Conservation (phyloP, 2,329 filamentous ascomycete species). For the Fusarium citri region DNA sequence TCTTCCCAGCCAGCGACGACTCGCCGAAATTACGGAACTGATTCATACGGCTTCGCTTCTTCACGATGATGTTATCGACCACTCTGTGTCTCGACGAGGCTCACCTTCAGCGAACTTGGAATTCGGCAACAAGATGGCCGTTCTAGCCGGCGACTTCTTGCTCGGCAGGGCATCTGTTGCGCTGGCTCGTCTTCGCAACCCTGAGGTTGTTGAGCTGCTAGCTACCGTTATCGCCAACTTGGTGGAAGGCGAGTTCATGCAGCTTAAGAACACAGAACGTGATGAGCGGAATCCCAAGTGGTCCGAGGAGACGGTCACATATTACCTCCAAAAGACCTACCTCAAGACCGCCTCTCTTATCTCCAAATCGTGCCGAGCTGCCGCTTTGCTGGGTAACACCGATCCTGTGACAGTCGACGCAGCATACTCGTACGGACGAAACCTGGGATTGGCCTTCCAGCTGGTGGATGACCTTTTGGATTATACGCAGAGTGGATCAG, state of each 20-base stretch:
- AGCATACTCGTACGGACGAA: constrained; percentile 92
- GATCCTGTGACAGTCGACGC: constrained; percentile 85
- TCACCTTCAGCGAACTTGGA: constrained; percentile 90
- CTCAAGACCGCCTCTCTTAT: constrained; percentile 96
- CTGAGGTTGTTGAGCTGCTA: constrained; percentile 93
- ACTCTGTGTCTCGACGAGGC: constrained; percentile 85
- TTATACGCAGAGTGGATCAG: constrained; percentile 86
- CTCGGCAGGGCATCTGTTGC: constrained; percentile 93
- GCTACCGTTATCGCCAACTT: constrained; percentile 97
- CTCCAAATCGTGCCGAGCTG: constrained; percentile 92
- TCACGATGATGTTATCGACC: constrained; percentile 98
- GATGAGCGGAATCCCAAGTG: constrained; percentile 87
- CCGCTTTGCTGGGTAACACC: constrained; percentile 85
- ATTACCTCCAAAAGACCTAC: constrained; percentile 98
- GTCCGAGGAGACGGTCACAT: constrained; percentile 88
- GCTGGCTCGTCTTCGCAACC: constrained; percentile 87
- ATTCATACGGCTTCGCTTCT: constrained; percentile 97
- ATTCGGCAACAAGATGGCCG: constrained; percentile 99
- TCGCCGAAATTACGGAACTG: constrained; percentile 96
- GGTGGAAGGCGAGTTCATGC: constrained; percentile 99
- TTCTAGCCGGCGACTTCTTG: constrained; percentile 95
- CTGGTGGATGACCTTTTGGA: constrained; percentile 98
- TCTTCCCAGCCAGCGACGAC: constrained; percentile 88
- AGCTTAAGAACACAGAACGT: constrained; percentile 92
- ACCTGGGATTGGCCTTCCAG: constrained; percentile 94